Conservation (phyloP, 192 early-diverging fungal genomes). For the Chytriomyces sp. region DNA sequence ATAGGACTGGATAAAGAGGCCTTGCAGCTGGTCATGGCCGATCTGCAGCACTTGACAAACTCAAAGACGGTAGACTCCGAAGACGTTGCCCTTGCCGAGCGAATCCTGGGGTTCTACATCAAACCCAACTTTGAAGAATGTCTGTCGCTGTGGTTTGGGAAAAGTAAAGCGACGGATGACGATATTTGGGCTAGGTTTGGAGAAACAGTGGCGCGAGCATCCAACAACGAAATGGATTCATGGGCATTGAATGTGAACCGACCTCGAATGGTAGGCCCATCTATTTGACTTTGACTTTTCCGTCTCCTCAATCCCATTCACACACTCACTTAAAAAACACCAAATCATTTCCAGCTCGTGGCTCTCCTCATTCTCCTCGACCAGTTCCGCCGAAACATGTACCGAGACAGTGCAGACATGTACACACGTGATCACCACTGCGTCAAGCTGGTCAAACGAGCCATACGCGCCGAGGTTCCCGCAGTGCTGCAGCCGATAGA, state of each 20-base stretch:
- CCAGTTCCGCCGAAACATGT: neutral
- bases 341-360: neutral
- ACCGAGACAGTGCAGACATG: neutral
- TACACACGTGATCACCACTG: neutral
- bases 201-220: neutral
- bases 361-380: neutral
- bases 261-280: neutral
- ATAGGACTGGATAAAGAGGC: neutral
- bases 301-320: no score
- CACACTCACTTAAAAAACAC: no score
- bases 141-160: neutral
- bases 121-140: slow-evolving; percentile 1
- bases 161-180: neutral
- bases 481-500: neutral
- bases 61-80: neutral
- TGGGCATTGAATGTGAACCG: neutral
- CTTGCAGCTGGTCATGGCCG: neutral
- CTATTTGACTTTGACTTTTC: no score
- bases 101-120: slow-evolving; percentile 1
- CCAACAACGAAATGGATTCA: neutral
- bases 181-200: slow-evolving; percentile 1
- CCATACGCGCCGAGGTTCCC: neutral
- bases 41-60: neutral
- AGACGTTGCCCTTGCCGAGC: neutral
- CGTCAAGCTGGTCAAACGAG: neutral